Evolutionary conservation across 306 rosid genomes (phyloP).

Genomic region (Ceratonia siliqua): DNA sequence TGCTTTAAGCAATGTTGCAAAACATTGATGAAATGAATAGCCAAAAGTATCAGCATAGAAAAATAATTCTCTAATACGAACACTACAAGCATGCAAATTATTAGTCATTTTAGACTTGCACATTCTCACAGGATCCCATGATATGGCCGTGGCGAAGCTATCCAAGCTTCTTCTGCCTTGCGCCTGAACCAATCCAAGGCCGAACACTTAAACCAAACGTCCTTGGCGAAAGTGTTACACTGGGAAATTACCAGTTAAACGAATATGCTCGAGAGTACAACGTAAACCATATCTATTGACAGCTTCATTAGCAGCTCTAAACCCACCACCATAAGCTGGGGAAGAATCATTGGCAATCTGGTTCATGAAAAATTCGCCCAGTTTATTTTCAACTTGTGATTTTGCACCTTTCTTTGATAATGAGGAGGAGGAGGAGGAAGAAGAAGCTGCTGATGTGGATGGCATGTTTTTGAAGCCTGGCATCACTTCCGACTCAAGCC

Average conservation of each 20-base stretch:
- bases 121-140: conserved; percentile 19
- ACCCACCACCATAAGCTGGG: conserved; percentile 86
- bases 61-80: not conserved
- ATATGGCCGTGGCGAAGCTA: conserved; percentile 31
- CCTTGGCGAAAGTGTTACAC: conserved; percentile 34
- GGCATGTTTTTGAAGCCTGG: conserved; percentile 61
- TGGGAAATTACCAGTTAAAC: conserved; percentile 71
- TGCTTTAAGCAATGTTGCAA: not conserved
- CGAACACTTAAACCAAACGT: conserved; percentile 14
- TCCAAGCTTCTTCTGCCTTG: conserved; percentile 30
- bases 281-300: conserved; percentile 75
- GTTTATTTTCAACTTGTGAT: conserved; percentile 64
- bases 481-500: conserved; percentile 95
- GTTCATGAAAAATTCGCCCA: conserved; percentile 85
- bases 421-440: conserved; percentile 36
- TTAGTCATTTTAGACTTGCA: conserved; percentile 42
- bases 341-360: conserved; percentile 87
- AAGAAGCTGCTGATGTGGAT: conserved; percentile 64
- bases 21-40: not conserved
- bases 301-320: conserved; percentile 77
- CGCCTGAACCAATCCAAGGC: conserved; percentile 29
- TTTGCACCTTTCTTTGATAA: conserved; percentile 77
- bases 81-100: conserved; percentile 36
- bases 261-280: conserved; percentile 74
- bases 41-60: not conserved